Evolutionary conservation across 2,329 filamentous ascomycete genomes (phyloP), one percentile per base, ranked within the genome.

Genomic region (Pseudogymnoascus sp.): DNA sequence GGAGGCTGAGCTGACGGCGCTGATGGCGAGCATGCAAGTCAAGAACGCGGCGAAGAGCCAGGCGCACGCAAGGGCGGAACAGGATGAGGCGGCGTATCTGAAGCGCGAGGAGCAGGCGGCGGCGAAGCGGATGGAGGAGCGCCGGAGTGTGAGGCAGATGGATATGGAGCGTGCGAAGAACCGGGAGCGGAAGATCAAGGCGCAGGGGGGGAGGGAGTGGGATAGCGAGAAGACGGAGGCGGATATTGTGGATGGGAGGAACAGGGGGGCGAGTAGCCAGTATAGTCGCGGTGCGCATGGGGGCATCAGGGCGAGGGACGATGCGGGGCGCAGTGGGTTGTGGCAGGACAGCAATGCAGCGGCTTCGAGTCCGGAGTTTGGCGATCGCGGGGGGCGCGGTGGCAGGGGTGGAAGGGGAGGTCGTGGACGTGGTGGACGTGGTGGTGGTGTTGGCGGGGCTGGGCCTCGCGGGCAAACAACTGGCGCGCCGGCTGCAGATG

Each of bases 31-130:
- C 36, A 87, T 87, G 67, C 80, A 80, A 65, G 78, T 86, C 66
- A 82, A 85, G 62, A 87, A 86, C 60, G 81, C 80, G 5, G 78
- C 81, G 59, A 77, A 83, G 12, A 78, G 79, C 7, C 84, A 82
- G 7, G 83, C 83, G 0, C 84, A 88, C 69, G 82, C 81, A 1
- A 79, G 84, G 27, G 84, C 85, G n/a, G 83, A 88, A 74, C 84
- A 84, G n/a, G 86, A 89, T 66, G 80, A 82, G 61, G 84, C 84
- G 2, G 82, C 80, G 0, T 88, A 87, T 70, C 79, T 84, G 42
- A 79, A 85, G 62, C 79, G 85, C n/a, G 86, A 88, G 69, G 80
- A 82, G 35, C 74, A 83, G 8, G 80, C 83, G 0, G 79, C 79
- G 21, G 77, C 80, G 66, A 79, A 83, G 62, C 75, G 80, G 62